These are phyloP conservation scores for Aspergillus floridensis DNA, from an alignment of 2,329 filamentous ascomycete genomes.

Conservation along the genomic window DNA sequence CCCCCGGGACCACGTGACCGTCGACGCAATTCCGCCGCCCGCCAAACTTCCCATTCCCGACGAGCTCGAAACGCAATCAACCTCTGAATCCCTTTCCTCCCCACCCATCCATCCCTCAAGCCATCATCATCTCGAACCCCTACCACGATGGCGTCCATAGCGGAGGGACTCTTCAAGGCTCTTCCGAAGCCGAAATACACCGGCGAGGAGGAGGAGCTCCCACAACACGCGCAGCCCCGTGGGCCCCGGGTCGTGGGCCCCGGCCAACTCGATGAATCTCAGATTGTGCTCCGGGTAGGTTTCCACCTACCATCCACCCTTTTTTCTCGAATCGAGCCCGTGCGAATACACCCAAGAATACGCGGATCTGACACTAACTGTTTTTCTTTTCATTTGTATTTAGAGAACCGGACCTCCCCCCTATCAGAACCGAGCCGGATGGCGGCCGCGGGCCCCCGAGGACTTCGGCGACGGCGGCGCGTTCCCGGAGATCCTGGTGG, in stretches of 20 bases:
- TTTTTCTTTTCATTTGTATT: background rate
- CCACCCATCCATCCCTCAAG: conserved; percentile 13
- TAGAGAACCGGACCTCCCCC: conserved; percentile 78
- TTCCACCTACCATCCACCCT: background rate
- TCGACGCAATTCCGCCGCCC: conserved; percentile 11
- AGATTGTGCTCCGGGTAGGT: conserved; percentile 73
- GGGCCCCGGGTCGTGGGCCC: conserved; percentile 80
- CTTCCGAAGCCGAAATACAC: conserved; percentile 89
- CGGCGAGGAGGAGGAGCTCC: conserved; percentile 80
- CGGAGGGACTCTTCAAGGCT: conserved; percentile 70
- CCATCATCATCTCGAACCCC: conserved; percentile 17
- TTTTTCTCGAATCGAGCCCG: background rate
- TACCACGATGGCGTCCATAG: conserved; percentile 61
- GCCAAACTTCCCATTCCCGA: conserved; percentile 11
- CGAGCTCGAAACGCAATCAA: conserved; percentile 15
- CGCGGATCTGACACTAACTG: no score
- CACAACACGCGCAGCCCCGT: conserved; percentile 67
- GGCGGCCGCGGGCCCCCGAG: conserved; percentile 82
- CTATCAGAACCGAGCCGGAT: conserved; percentile 83
- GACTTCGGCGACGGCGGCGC: conserved; percentile 96
- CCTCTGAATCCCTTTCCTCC: background rate
- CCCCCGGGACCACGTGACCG: conserved; percentile 3
- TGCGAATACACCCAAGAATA: background rate
- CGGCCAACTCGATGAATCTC: conserved; percentile 76
- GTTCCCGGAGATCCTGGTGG: conserved; percentile 89